These are phyloP conservation scores for Chrysoporthe austroafricana DNA, from an alignment of 2,329 filamentous ascomycete species.

Conservation along the genomic window DNA sequence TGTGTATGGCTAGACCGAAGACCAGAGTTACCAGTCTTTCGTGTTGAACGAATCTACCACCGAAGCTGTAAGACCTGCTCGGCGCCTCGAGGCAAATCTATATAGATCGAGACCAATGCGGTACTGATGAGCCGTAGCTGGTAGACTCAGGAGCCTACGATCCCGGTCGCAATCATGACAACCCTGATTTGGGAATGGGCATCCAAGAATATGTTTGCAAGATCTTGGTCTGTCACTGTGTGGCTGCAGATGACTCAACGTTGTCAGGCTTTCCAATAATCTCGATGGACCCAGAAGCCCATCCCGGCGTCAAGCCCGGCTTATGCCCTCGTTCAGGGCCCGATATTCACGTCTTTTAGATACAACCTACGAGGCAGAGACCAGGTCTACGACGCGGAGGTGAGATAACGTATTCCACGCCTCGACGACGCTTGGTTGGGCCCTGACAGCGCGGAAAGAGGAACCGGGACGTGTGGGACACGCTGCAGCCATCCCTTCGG, in stretches of 20 bases:
- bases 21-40: neutral
- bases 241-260: neutral
- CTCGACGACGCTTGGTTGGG: too few species aligned
- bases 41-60: neutral
- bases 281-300: neutral
- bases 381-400: too few species aligned
- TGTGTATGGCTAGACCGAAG: neutral
- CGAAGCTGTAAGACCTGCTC: neutral
- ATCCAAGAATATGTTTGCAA: too few species aligned
- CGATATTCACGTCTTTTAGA: neutral
- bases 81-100: neutral
- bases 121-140: neutral
- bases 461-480: too few species aligned
- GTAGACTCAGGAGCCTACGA: neutral
- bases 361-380: neutral
- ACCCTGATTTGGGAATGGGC: neutral
- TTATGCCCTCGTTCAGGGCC: neutral
- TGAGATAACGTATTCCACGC: too few species aligned
- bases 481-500: too few species aligned
- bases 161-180: neutral
- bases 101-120: neutral
- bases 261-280: neutral
- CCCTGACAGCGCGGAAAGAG: too few species aligned
- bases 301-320: neutral
- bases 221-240: too few species aligned